Percentiles rank a stretch among this genome's conserved stretches.
These are phyloP conservation scores for Umbelopsis sp. DNA, from an alignment of 192 early-diverging fungal genomes.

Conservation along the genomic window DNA sequence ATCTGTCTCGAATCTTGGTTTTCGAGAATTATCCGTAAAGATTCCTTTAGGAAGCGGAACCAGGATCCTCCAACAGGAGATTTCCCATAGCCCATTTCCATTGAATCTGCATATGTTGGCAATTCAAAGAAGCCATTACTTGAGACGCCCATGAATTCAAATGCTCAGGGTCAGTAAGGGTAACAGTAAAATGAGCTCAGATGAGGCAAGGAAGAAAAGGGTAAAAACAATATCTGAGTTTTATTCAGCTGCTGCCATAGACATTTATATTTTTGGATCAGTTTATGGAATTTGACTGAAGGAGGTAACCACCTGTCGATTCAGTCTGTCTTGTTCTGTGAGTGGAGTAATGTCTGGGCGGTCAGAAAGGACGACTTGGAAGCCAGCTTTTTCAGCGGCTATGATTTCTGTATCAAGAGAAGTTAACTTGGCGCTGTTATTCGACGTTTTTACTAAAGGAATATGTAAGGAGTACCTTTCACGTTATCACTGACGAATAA, in stretches of 20 bases:
- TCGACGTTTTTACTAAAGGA: not conserved
- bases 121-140: conserved; percentile 23
- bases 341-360: conserved; percentile 79
- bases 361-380: conserved; percentile 66
- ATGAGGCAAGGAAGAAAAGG: not conserved
- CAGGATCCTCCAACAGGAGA: conserved; percentile 16
- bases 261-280: not conserved
- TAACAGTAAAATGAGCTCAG: not conserved
- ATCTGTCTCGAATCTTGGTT: conserved; percentile 87
- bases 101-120: conserved; percentile 34
- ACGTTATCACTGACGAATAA: conserved; percentile 95
- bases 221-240: not conserved
- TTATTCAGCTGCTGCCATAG: not conserved
- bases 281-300: conserved; percentile 34
- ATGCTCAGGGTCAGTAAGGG: not conserved
- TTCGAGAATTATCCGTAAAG: conserved; percentile 55
- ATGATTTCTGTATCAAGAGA: conserved; percentile 62
- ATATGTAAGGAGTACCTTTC: conserved; percentile 48
- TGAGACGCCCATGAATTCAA: conserved; percentile 1
- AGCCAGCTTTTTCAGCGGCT: conserved; percentile 74
- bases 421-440: not conserved
- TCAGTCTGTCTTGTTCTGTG: not conserved
- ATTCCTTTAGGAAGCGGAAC: conserved; percentile 27
- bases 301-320: conserved; percentile 28
- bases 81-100: conserved; percentile 34